These are phyloP conservation scores for Potentilla sterilis DNA, from an alignment of 306 rosid species.

Conservation along the genomic window DNA sequence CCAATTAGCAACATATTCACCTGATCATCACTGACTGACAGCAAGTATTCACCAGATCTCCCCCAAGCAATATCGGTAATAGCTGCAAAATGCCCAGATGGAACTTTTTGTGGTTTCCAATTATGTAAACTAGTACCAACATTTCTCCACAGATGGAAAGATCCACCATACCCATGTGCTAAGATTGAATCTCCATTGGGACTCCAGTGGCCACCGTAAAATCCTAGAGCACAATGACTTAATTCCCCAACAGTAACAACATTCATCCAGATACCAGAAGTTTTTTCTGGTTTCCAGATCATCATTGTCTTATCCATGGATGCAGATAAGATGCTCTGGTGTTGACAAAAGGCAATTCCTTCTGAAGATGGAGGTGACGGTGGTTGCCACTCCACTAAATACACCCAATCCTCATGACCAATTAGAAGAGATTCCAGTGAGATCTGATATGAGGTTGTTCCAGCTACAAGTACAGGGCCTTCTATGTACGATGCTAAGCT, in stretches of 20 bases:
- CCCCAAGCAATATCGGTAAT: constrained; percentile 85
- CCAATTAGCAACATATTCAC: constrained; percentile 35
- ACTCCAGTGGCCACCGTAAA: constrained; percentile 98
- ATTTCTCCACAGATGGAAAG: constrained; percentile 94
- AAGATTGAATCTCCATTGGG: constrained; percentile 76
- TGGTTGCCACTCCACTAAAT: constrained; percentile 90
- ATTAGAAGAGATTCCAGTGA: constrained; percentile 89
- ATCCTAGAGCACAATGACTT: constrained; percentile 94
- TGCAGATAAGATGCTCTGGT: constrained; percentile 88
- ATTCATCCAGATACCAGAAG: constrained; percentile 97
- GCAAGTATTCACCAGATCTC: constrained; percentile 69
- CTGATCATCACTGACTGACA: constrained; percentile 96
- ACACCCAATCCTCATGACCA: constrained; percentile 99
- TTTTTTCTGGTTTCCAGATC: constrained; percentile 95
- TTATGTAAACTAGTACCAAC: constrained; percentile 52
- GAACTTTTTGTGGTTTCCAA: constrained; percentile 94
- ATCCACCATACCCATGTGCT: constrained; percentile 98
- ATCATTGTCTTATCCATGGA: constrained; percentile 99
- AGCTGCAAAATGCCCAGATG: constrained; percentile 94
- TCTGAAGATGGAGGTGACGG: constrained; percentile 51
- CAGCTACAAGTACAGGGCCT: constrained; percentile 80
- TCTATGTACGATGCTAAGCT: constrained; percentile 83
- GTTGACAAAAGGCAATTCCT: constrained; percentile 54
- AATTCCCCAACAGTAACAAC: constrained; percentile 96
- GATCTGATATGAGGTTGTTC: constrained; percentile 70